Base-by-base conservation (phyloP, 257 asterid genomes). In the Henckelia pumila region DNA sequence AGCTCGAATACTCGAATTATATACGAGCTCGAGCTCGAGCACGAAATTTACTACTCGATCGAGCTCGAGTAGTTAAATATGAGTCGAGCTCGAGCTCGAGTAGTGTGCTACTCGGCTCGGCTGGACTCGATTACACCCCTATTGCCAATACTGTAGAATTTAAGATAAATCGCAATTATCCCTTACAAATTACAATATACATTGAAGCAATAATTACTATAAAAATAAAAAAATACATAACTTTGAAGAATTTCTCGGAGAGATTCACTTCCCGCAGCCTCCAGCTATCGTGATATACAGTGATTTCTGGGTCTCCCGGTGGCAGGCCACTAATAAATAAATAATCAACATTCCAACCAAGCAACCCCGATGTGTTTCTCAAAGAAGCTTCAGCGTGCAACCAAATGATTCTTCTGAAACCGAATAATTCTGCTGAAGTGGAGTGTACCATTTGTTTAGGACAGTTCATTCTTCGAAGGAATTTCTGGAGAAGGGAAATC, bases 401-500 rank as follows among this genome's bases (percentile, higher is more conserved):
- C 11, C 17, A 2, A 67, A 13, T 23, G 64, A 58, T 75, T 35
- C 72, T 75, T 57, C 32, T 55, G 59, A 25, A 47, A 26, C 2
- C 4, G 30, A 26, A 26, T 26, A 4, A 26, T 26, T 26, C 30
- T 26, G n/a, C n/a, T n/a, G n/a, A n/a, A n/a, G n/a, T n/a, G n/a
- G 59, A 6, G 17, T 5, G n/a, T 11, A 65, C 52, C 6, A 22
- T 37, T 21, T 7, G 44, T 55, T 26, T 8, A 28, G 50, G 53
- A 26, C 9, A 26, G 61, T 22, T 50, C 60, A 67, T 14, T 33
- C 59, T 7, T 6, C 9, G 14, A 37, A 24, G 69, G 37, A 7
- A 20, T 56, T 44, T 66, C 64, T 22, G 73, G 69, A 26, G 81
- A 49, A 69, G 26, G 67, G 64, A 70, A 19, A 11, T 44, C 74